phyloP scores from a whole-genome alignment of 179 eudicot species.

The Beta macrorhiza region DNA sequence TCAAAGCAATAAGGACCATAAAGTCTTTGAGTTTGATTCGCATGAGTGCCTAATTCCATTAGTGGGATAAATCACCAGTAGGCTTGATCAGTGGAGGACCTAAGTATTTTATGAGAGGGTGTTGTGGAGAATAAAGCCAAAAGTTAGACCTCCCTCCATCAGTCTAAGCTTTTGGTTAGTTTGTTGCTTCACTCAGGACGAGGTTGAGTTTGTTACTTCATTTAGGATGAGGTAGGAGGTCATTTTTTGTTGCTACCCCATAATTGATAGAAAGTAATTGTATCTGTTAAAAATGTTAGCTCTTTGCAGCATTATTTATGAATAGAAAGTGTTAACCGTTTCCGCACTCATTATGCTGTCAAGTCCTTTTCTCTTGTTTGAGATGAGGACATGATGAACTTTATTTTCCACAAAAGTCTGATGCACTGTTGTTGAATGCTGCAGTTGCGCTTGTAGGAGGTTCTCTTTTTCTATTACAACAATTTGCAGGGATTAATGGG shows the following conservation, averaged over 20 bases:
- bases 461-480: conserved; percentile 72
- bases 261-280: not conserved
- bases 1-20: not conserved
- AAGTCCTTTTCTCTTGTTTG: not conserved
- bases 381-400: not conserved
- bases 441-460: conserved; percentile 82
- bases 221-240: not conserved
- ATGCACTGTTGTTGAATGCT: conserved; percentile 26
- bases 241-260: not conserved
- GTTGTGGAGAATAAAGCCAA: not conserved
- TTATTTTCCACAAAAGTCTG: conserved; percentile 8
- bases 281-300: not conserved
- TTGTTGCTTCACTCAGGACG: not conserved
- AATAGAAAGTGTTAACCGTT: not conserved
- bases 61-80: not conserved
- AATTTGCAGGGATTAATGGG: conserved; percentile 86
- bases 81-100: not conserved
- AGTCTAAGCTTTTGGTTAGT: not conserved
- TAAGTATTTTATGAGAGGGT: not conserved
- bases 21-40: not conserved
- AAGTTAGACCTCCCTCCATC: not conserved
- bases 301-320: not conserved
- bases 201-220: not conserved
- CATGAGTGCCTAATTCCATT: not conserved
- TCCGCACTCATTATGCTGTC: not conserved